Base-by-base conservation (phyloP, 208 protist species). In the Balamuthia mandrillaris region DNA sequence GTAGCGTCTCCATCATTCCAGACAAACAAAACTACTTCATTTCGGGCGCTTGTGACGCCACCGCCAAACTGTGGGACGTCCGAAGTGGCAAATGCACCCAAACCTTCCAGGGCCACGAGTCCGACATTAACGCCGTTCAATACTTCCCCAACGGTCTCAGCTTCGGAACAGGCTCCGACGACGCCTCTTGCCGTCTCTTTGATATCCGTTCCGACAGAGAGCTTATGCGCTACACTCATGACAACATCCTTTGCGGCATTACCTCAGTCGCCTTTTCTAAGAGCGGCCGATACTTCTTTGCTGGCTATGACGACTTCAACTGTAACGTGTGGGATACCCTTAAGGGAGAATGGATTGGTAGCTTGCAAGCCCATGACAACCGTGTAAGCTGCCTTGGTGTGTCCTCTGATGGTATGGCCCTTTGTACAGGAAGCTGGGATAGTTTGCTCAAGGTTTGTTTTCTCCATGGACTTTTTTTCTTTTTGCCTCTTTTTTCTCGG, bases 241-340 rank as follows among this genome's bases (percentile, higher is more conserved):
- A 96, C 10, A 88, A 89, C 35, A 94, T 95, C 65, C 81, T 94
- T 27, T 94, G 93, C 81, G 93, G 94, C 85, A 94, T 97, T 61
- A 96, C 94, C 18, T 95, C 92, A 18, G 92, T 97, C 29, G 91
- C 79, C 35, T 94, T 95, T 60, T 93, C 88, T 18, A 51, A 44
- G 16, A 91, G 89, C 65, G 92, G 92, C 29, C 85, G 86, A 4
- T 54, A 93, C 56, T 65, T 96, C 33, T 96, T 96, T 88, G 94
- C 93, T 39, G 95, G 94, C 58, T 96, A 95, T 51, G 94, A 96
- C 84, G 93, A 96, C 88, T 96, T 91, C 52, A 89, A 91, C 79
- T 95, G 91, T 77, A 90, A 95, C 63, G 90, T 95, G 18, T 97
- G 95, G 95, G 95, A 97, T 79, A 95, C 95, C 10, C 83, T 97